Evolutionary conservation across 78 protist genomes (phyloP).

Genomic region (Polysphondylium violaceum): DNA sequence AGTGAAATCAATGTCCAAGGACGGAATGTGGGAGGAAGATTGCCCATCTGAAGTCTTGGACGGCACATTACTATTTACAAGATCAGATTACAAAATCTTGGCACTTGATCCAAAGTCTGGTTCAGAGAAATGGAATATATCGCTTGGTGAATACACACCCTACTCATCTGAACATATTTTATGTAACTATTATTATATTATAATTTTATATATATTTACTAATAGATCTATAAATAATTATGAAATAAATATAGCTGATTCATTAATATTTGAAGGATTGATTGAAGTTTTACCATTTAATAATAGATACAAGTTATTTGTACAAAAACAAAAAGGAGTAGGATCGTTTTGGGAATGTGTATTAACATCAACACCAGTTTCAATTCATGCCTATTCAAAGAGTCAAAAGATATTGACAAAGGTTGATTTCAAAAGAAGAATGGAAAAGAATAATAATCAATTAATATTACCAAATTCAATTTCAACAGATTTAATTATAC

Average conservation of each 20-base stretch:
- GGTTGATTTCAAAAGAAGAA: conserved; percentile 19
- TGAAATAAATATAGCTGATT: not conserved
- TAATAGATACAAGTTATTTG: conserved; percentile 19
- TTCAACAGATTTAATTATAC: conserved; percentile 28
- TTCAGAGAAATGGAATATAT: conserved; percentile 46
- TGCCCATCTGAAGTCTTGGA: conserved; percentile 12
- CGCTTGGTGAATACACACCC: conserved; percentile 61
- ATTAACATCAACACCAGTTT: conserved; percentile 36
- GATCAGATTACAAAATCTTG: conserved; percentile 60
- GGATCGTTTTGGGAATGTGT: conserved; percentile 30
- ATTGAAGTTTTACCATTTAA: conserved; percentile 33
- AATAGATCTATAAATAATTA: not conserved
- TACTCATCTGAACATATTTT: conserved; percentile 15
- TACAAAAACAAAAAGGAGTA: not conserved
- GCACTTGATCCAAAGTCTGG: conserved; percentile 56
- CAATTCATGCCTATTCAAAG: conserved; percentile 25
- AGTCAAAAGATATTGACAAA: not conserved
- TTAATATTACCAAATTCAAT: not conserved
- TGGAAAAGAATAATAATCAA: not conserved
- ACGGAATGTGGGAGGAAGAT: conserved; percentile 48
- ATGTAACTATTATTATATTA: not conserved
- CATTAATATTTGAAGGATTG: conserved; percentile 18
- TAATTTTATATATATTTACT: not conserved
- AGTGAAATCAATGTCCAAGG: conserved; percentile 7
- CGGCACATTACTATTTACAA: not conserved